Percentiles rank a stretch among this genome's conserved stretches.
phyloP scores from a whole-genome alignment of 148 eudicot species.

The Agrostemma githago region DNA sequence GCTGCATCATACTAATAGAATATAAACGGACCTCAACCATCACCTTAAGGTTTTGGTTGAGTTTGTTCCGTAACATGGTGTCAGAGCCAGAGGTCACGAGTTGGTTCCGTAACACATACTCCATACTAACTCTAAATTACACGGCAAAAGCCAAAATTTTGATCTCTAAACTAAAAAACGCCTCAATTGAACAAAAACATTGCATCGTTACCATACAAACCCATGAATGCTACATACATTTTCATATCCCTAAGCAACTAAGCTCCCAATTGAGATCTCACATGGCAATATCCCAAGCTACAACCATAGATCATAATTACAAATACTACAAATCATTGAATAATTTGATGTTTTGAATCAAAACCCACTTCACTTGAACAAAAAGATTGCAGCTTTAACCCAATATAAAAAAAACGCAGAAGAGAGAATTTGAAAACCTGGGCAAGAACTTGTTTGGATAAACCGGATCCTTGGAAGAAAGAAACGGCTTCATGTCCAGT shows the following conservation, averaged over 20 bases:
- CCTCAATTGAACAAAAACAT: slow-evolving; percentile 1
- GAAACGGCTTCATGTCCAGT: slow-evolving; percentile 91
- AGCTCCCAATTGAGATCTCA: background rate
- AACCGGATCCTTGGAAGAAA: slow-evolving; percentile 81
- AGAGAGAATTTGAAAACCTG: slow-evolving; percentile 48
- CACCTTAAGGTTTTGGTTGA: too few species aligned
- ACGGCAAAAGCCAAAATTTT: background rate
- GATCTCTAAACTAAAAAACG: background rate
- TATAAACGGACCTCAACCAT: too few species aligned
- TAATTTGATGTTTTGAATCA: too few species aligned
- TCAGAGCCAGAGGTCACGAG: too few species aligned
- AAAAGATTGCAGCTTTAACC: background rate
- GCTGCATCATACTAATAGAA: too few species aligned
- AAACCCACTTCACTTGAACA: background rate
- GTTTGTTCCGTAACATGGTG: too few species aligned
- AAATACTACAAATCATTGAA: too few species aligned
- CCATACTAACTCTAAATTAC: too few species aligned
- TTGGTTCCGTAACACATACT: too few species aligned
- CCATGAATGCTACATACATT: too few species aligned
- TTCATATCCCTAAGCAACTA: background rate
- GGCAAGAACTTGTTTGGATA: slow-evolving; percentile 81
- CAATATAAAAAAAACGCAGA: background rate
- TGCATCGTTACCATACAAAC: background rate
- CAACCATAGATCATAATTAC: too few species aligned
- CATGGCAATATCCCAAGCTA: too few species aligned